These are phyloP conservation scores for Apodospora peruviana DNA, from an alignment of 495 filamentous ascomycete species.

Conservation along the genomic window DNA sequence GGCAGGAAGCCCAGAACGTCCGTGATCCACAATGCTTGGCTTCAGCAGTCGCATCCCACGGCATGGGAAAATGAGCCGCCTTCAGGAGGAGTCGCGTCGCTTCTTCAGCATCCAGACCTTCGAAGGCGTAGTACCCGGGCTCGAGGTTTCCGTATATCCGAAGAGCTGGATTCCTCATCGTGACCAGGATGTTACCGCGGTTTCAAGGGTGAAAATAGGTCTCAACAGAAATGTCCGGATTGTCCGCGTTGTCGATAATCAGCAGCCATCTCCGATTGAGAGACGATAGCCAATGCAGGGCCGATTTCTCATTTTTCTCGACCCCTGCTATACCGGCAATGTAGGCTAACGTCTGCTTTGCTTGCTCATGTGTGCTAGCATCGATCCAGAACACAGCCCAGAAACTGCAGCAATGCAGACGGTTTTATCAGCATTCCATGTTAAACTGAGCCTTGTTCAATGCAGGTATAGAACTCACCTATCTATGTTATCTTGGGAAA, in stretches of 20 bases:
- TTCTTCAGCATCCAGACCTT: conserved; percentile 25
- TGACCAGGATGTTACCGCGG: conserved; percentile 32
- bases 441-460: no score
- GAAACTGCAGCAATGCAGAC: no score
- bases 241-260: conserved; percentile 39
- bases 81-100: conserved; percentile 34
- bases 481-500: conserved; percentile 24
- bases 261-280: conserved; percentile 26
- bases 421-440: no score
- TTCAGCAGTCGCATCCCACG: conserved; percentile 9
- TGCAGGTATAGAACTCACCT: no score
- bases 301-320: conserved; percentile 21
- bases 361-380: conserved; percentile 3
- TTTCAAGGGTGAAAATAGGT: conserved; percentile 26
- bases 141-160: conserved; percentile 27
- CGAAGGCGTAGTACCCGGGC: conserved; percentile 22
- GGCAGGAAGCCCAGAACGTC: conserved; percentile 28
- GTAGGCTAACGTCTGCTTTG: conserved; percentile 13
- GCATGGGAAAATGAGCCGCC: conserved; percentile 22
- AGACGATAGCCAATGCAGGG: conserved; percentile 26
- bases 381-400: conserved; percentile 12
- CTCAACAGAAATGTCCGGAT: conserved; percentile 22
- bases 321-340: conserved; percentile 21
- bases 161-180: conserved; percentile 29
- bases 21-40: conserved; percentile 23